Percentiles rank a stretch among this genome's conserved stretches.
phyloP scores from a whole-genome alignment of 139 green algal species.

The Chlorella sp. region DNA sequence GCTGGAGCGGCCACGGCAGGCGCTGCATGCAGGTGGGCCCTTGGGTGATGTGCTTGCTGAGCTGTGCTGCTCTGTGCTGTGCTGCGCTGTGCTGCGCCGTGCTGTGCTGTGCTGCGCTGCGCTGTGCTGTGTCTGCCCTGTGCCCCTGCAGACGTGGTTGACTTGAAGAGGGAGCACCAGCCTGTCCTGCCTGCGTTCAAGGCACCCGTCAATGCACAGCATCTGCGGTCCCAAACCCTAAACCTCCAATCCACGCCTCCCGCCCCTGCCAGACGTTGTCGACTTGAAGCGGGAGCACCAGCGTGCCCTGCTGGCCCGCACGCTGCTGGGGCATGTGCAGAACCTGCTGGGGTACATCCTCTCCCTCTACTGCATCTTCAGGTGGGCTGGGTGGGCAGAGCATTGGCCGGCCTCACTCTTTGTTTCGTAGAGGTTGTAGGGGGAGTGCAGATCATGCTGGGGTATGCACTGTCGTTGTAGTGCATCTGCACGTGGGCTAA shows the following conservation, averaged over 20 bases:
- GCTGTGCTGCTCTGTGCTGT: too few relatives aligned
- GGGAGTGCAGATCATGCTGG: too few relatives aligned
- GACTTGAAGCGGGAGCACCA: slow-evolving; percentile 78
- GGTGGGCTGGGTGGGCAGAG: slow-evolving; percentile 20
- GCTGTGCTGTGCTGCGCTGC: too few relatives aligned
- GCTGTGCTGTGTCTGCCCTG: not conserved
- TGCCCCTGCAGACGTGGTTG: not conserved
- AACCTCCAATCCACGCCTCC: not conserved
- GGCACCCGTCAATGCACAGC: too few relatives aligned
- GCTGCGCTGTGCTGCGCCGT: too few relatives aligned
- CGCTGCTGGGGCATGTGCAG: slow-evolving; percentile 74
- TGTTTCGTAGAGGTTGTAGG: too few relatives aligned
- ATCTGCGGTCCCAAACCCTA: too few relatives aligned
- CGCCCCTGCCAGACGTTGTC: slow-evolving; percentile 75
- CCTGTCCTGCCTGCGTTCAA: too few relatives aligned
- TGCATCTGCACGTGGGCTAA: too few relatives aligned
- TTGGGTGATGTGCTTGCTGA: not conserved
- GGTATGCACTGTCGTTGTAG: too few relatives aligned
- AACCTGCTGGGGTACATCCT: slow-evolving; percentile 89
- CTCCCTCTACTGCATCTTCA: slow-evolving; percentile 80
- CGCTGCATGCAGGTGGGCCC: not conserved
- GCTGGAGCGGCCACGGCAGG: slow-evolving; percentile 62
- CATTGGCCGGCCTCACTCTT: too few relatives aligned
- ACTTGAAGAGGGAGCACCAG: too few relatives aligned
- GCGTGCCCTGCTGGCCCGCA: slow-evolving; percentile 77